Conservation (phyloP, 179 eudicot genomes). For the Patellifolia procumbens region DNA sequence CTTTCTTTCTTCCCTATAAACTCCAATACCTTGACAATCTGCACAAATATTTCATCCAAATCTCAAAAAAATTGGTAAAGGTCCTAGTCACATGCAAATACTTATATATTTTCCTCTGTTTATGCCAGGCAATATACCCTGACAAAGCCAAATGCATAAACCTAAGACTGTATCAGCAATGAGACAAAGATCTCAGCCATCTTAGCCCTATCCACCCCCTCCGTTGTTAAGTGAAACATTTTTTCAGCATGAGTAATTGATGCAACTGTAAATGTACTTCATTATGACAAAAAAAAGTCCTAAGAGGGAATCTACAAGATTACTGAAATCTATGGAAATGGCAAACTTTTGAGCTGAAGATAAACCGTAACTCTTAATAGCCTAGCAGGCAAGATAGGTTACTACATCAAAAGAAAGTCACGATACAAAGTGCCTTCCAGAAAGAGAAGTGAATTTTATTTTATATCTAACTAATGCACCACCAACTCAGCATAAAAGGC, state of each 20-base stretch:
- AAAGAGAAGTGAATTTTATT: neutral
- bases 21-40: conserved; percentile 85
- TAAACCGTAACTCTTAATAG: neutral
- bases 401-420: neutral
- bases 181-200: neutral
- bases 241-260: neutral
- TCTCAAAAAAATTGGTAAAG: neutral
- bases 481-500: neutral
- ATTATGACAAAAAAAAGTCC: neutral
- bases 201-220: neutral
- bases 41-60: conserved; percentile 25
- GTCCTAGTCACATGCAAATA: neutral
- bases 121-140: neutral
- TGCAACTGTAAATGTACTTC: neutral
- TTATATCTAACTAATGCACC: neutral
- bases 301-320: neutral
- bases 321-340: too few relatives aligned
- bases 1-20: conserved; percentile 87
- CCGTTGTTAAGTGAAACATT: neutral
- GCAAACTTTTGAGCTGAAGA: too few relatives aligned
- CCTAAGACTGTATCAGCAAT: neutral
- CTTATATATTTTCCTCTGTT: neutral
- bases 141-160: neutral
- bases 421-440: neutral
- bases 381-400: neutral